Evolutionary conservation across 352 stramenopile species (phyloP), one percentile per base, ranked within the genome.

Genomic region (Globisporangium rhizosaccharum): DNA sequence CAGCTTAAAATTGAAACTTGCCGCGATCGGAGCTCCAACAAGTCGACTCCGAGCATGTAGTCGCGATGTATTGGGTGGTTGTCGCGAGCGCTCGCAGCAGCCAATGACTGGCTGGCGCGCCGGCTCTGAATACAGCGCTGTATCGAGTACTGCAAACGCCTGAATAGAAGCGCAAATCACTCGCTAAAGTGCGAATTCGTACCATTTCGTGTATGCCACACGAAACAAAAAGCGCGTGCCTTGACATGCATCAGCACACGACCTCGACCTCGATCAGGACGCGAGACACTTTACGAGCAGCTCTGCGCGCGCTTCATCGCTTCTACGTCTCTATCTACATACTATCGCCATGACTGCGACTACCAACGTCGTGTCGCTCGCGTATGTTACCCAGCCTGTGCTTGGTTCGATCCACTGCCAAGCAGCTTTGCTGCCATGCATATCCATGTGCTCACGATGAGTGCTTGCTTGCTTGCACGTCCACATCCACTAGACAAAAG

Each of bases 1-100:
- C 80, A 73, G 79, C 78, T 88, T 87, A 83, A 83, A 87, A 87
- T 85, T 85, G 75, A 85, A 87, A 87, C 75, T 89, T 92, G 78
- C 82, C 11, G 33, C 33, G 33, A 39, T 39, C 33, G 33, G 30
- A 5, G 30, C 30, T 5, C 30, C 9, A 10, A 5, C 30, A 39
- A 39, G 33, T 12, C 30, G 33, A 14, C 33, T 10, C 33, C 3
- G 33, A 39, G 33, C 23, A 23, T 23, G 23, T 23, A 23, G 23
- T 23, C 23, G 7, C 7, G 10, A 39, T 10, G 30, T 42, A 58
- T 50, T 25, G 68, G 59, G 63, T 79, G 75, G 33, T 39, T 39
- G 33, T 39, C 33, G 33, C 33, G 33, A 39, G 33, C 33, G 74
- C 75, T 76, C 67, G 70, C 62, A 79, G 72, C 66, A 70, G 33